These are phyloP conservation scores for Jamesozyma jinghongensis DNA, from an alignment of 805 yeast species.

Conservation along the genomic window DNA sequence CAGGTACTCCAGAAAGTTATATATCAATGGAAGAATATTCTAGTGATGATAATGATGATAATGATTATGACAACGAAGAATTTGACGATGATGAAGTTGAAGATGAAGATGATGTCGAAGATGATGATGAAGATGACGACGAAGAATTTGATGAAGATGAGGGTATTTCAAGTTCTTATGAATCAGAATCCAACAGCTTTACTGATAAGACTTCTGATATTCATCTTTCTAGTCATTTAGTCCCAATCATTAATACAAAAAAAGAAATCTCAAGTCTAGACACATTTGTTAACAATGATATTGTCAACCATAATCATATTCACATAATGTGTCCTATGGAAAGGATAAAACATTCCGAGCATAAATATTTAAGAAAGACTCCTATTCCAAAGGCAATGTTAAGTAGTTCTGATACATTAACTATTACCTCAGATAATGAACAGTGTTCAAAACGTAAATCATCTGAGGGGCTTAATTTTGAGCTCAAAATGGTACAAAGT, in stretches of 20 bases:
- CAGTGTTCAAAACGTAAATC: constrained; percentile 2
- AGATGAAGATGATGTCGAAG: constrained; percentile 6
- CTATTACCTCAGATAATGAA: neutral
- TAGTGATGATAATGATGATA: neutral
- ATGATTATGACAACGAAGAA: neutral
- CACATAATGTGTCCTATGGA: constrained; percentile 7
- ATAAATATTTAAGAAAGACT: constrained; percentile 8
- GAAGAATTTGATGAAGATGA: constrained; percentile 6
- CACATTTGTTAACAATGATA: neutral
- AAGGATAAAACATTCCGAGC: constrained; percentile 3
- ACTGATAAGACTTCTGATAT: neutral
- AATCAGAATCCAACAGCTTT: neutral
- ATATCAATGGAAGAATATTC: neutral
- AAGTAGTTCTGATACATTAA: neutral
- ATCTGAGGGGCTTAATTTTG: constrained; percentile 9
- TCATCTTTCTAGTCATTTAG: neutral
- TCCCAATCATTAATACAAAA: neutral
- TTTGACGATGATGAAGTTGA: constrained; percentile 5
- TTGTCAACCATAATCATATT: constrained; percentile 3
- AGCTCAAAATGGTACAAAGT: constrained; percentile 20
- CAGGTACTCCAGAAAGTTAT: constrained; percentile 4
- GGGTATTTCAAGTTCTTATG: neutral
- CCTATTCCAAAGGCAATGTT: constrained; percentile 8
- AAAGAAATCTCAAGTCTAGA: neutral
- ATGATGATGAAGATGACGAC: constrained; percentile 5